These are phyloP conservation scores for Polytolypa hystricis DNA, from an alignment of 2,329 filamentous ascomycete species.

Conservation along the genomic window DNA sequence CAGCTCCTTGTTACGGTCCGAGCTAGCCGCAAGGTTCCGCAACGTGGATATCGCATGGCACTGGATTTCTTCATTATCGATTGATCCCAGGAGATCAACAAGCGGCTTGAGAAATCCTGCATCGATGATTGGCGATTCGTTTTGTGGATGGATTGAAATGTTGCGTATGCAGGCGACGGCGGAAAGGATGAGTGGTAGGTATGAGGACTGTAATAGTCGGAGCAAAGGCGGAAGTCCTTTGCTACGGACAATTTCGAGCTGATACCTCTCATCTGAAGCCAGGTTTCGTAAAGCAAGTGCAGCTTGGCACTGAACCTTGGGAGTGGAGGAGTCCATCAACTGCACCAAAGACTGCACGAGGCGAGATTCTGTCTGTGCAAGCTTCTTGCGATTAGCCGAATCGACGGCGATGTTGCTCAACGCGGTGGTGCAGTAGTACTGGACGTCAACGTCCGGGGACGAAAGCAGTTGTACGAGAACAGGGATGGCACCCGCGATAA, in stretches of 20 bases:
- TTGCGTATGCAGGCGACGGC: slow-evolving; percentile 97
- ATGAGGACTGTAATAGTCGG: slow-evolving; percentile 84
- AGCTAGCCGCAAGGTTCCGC: slow-evolving; percentile 89
- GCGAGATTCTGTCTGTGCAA: slow-evolving; percentile 81
- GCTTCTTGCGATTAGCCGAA: slow-evolving; percentile 74
- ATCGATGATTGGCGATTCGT: slow-evolving; percentile 97
- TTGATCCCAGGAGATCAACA: slow-evolving; percentile 86
- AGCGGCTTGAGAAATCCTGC: slow-evolving; percentile 89
- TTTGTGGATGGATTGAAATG: slow-evolving; percentile 94
- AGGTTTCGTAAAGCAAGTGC: slow-evolving; percentile 88
- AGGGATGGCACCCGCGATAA: slow-evolving; percentile 94
- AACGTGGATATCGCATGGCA: slow-evolving; percentile 97
- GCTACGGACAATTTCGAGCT: slow-evolving; percentile 89
- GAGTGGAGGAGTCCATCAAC: slow-evolving; percentile 93
- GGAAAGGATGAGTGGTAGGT: slow-evolving; percentile 88
- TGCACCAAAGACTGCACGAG: slow-evolving; percentile 90
- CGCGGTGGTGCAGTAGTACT: slow-evolving; percentile 98
- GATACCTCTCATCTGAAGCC: slow-evolving; percentile 96
- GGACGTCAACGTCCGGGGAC: slow-evolving; percentile 88
- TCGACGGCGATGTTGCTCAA: slow-evolving; percentile 98
- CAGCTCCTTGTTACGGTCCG: slow-evolving; percentile 95
- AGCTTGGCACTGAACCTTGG: slow-evolving; percentile 96
- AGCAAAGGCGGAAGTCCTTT: slow-evolving; percentile 76
- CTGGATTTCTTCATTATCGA: slow-evolving; percentile 97
- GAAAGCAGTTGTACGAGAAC: slow-evolving; percentile 91